phyloP scores from a whole-genome alignment of 2,329 filamentous ascomycete species.

The Venturia carpophila region DNA sequence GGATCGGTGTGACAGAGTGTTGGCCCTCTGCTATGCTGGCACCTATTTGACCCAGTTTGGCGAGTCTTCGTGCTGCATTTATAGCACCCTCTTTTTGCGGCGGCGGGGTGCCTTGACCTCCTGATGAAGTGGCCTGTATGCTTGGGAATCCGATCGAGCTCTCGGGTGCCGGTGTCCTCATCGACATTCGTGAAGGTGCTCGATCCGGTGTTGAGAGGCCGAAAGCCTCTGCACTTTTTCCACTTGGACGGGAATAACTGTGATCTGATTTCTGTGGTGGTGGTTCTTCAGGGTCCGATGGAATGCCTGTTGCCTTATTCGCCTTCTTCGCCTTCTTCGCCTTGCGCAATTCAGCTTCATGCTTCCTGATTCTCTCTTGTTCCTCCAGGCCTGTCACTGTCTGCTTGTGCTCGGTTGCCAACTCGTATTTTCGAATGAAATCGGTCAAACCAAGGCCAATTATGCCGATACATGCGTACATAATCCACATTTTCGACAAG shows the following conservation, averaged over 20 bases:
- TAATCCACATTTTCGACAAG: constrained; percentile 50
- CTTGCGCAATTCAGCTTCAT: neutral
- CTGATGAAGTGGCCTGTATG: neutral
- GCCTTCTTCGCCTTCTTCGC: neutral
- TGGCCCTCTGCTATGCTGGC: neutral
- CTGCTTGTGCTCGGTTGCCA: constrained; percentile 50
- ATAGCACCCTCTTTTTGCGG: constrained; percentile 1
- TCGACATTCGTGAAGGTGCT: constrained; percentile 7
- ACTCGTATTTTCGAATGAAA: constrained; percentile 42
- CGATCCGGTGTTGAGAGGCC: neutral
- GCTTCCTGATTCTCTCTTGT: constrained; percentile 23
- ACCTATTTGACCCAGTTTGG: neutral
- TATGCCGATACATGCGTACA: constrained; percentile 45
- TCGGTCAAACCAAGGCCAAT: constrained; percentile 42
- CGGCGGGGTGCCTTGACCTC: neutral
- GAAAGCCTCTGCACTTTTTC: neutral
- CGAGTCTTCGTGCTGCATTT: neutral
- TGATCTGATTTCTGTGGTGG: neutral
- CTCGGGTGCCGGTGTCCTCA: neutral
- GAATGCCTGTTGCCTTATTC: neutral
- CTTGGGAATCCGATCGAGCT: neutral
- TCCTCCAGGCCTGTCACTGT: constrained; percentile 48
- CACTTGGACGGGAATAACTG: neutral
- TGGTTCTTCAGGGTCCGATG: neutral
- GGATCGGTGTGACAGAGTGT: neutral